Conservation (phyloP, 371 early-diverging fungal genomes). For the Lichtheimia corymbifera region DNA sequence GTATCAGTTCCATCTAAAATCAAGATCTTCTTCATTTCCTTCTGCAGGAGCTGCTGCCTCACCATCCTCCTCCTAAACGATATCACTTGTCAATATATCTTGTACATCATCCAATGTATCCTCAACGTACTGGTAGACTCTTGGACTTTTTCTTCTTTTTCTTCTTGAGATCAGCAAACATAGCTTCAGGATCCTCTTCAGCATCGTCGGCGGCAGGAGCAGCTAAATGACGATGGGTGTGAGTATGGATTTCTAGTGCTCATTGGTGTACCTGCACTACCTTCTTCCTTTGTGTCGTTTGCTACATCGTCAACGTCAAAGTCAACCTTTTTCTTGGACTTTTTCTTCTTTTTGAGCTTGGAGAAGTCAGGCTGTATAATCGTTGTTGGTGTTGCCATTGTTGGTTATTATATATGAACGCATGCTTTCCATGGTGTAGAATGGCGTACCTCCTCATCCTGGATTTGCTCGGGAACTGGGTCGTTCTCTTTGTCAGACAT, state of each 20-base stretch:
- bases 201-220: constrained; percentile 14
- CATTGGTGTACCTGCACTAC: background rate
- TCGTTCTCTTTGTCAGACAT: constrained; percentile 47
- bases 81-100: constrained; percentile 6
- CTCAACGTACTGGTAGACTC: constrained; percentile 43
- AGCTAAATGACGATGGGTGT: background rate
- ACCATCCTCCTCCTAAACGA: constrained; percentile 31
- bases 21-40: constrained; percentile 93
- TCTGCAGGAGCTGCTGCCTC: constrained; percentile 52
- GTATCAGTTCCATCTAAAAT: constrained; percentile 80
- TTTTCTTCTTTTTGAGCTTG: constrained; percentile 58
- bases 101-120: background rate
- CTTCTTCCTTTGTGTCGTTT: constrained; percentile 17
- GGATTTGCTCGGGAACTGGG: constrained; percentile 40
- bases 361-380: constrained; percentile 46
- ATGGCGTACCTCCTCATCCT: constrained; percentile 45
- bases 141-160: constrained; percentile 90
- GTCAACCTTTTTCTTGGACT: constrained; percentile 58
- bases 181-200: constrained; percentile 66
- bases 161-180: constrained; percentile 87
- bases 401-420: constrained; percentile 2
- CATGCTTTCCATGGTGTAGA: background rate
- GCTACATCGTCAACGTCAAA: constrained; percentile 41
- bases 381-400: background rate
- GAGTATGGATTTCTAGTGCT: background rate